Conservation (phyloP, 2,329 filamentous ascomycete genomes). For the Sporothrix brasiliensis region DNA sequence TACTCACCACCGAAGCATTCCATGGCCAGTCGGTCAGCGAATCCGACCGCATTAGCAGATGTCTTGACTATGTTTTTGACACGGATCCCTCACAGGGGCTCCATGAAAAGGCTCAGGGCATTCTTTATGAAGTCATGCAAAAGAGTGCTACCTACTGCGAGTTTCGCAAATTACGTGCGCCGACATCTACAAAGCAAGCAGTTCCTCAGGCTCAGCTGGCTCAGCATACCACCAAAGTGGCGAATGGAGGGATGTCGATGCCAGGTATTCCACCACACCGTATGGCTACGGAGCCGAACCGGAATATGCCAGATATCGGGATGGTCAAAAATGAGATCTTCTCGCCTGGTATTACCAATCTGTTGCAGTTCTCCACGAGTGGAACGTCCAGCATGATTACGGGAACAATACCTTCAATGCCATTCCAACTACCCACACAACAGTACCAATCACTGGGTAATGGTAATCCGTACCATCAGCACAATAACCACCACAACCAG, state of each 20-base stretch:
- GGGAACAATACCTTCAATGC: not conserved
- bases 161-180: conserved; percentile 61
- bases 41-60: conserved; percentile 68
- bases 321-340: conserved; percentile 17
- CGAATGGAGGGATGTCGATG: not conserved
- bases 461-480: conserved; percentile 23
- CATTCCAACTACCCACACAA: not conserved
- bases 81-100: conserved; percentile 51
- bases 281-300: not conserved
- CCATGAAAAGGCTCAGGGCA: conserved; percentile 60
- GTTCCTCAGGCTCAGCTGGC: conserved; percentile 43
- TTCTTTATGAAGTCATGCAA: conserved; percentile 64
- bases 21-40: conserved; percentile 59
- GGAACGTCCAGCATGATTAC: not conserved
- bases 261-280: not conserved
- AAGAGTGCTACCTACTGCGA: conserved; percentile 63
- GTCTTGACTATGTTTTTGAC: conserved; percentile 72
- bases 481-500: conserved; percentile 29
- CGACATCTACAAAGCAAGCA: conserved; percentile 49
- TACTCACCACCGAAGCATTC: conserved; percentile 69
- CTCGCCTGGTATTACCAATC: conserved; percentile 1
- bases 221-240: conserved; percentile 19
- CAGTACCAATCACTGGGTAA: conserved; percentile 8
- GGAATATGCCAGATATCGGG: not conserved
- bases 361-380: not conserved